phyloP scores from a whole-genome alignment of 306 rosid species.

The Calophaca sinica region DNA sequence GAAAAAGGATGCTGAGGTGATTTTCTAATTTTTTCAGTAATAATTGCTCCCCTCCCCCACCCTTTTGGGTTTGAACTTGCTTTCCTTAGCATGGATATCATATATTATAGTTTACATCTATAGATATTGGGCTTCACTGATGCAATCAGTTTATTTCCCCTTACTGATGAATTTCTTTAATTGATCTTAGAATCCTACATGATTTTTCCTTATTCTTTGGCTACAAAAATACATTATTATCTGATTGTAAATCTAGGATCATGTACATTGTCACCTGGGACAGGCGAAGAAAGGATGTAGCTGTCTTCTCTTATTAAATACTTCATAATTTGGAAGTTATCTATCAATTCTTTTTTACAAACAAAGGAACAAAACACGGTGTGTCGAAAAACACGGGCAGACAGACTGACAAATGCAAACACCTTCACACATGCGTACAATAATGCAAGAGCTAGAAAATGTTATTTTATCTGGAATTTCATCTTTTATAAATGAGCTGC shows the following conservation, averaged over 20 bases:
- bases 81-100: constrained; percentile 25
- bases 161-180: constrained; percentile 14
- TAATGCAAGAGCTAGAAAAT: constrained; percentile 15
- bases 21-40: constrained; percentile 37
- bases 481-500: constrained; percentile 8
- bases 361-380: too few species aligned
- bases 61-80: constrained; percentile 15
- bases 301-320: constrained; percentile 30
- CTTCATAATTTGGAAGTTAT: not conserved
- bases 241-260: constrained; percentile 34
- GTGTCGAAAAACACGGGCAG: not conserved
- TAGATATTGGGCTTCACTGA: constrained; percentile 5
- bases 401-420: not conserved
- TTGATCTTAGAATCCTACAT: constrained; percentile 25
- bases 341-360: too few species aligned
- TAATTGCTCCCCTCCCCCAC: not conserved
- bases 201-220: constrained; percentile 7
- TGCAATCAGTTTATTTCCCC: constrained; percentile 10
- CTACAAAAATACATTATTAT: constrained; percentile 30
- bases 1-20: constrained; percentile 93
- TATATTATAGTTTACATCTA: constrained; percentile 19
- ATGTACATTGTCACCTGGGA: constrained; percentile 15
- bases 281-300: constrained; percentile 1
- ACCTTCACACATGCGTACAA: constrained; percentile 3
- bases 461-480: constrained; percentile 27